Evolutionary conservation across 2,329 filamentous ascomycete species (phyloP).

Genomic region (Botrytis aclada): DNA sequence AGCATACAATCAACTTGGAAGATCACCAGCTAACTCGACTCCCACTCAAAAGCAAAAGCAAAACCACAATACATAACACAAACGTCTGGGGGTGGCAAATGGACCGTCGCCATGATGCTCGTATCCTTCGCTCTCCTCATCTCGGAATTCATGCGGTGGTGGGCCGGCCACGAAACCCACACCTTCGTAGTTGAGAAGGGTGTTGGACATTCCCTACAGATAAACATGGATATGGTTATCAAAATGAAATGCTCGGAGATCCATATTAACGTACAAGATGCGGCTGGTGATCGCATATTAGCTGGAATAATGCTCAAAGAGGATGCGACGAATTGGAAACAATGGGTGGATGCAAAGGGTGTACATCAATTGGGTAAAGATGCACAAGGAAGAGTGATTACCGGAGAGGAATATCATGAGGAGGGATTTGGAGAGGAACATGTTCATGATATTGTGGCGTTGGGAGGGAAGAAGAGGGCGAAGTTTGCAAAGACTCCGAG

Average conservation of each 20-base stretch:
- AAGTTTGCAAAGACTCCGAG: constrained; percentile 75
- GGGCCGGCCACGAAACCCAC: constrained; percentile 77
- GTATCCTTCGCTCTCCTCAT: constrained; percentile 73
- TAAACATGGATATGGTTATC: constrained; percentile 93
- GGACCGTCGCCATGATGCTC: constrained; percentile 78
- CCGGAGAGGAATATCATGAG: constrained; percentile 60
- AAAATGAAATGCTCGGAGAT: constrained; percentile 83
- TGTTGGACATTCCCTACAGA: constrained; percentile 80
- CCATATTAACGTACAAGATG: constrained; percentile 97
- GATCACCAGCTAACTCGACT: neutral
- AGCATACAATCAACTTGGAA: neutral
- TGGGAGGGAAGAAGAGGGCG: constrained; percentile 58
- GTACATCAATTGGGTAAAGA: constrained; percentile 59
- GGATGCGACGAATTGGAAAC: constrained; percentile 75
- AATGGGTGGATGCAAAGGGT: constrained; percentile 74
- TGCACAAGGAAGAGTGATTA: constrained; percentile 51
- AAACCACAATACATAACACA: constrained; percentile 88
- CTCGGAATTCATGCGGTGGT: constrained; percentile 79
- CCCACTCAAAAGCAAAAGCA: constrained; percentile 70
- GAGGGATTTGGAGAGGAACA: constrained; percentile 77
- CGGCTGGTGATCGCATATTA: constrained; percentile 85
- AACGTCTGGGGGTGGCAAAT: constrained; percentile 85
- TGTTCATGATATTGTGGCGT: constrained; percentile 83
- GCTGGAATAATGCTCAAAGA: constrained; percentile 70
- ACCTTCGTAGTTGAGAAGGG: constrained; percentile 93